Percentiles rank a stretch among this genome's conserved stretches.
These are phyloP conservation scores for Thermothielavioides terrestris DNA, from an alignment of 495 filamentous ascomycete species.

Conservation along the genomic window DNA sequence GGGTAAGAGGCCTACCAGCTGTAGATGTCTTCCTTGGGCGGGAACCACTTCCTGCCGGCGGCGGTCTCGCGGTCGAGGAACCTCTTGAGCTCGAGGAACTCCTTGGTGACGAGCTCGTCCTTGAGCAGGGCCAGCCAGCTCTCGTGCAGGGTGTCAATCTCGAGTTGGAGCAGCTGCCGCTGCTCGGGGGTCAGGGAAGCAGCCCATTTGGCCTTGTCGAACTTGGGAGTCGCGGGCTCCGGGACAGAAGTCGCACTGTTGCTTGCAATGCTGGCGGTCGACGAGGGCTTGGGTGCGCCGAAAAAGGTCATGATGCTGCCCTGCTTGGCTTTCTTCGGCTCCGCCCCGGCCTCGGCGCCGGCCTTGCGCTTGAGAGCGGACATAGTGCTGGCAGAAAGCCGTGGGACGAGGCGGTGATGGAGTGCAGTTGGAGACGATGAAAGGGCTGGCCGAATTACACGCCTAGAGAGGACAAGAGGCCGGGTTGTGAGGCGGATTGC, in stretches of 20 bases:
- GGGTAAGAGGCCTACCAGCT: conserved; percentile 56
- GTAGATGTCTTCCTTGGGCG: conserved; percentile 83
- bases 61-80: conserved; percentile 75
- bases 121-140: conserved; percentile 84
- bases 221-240: conserved; percentile 41
- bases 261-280: conserved; percentile 16
- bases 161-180: conserved; percentile 68
- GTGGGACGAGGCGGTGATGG: background rate
- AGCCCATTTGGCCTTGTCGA: conserved; percentile 85
- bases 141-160: conserved; percentile 84
- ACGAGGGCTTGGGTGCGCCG: conserved; percentile 30
- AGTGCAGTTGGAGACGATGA: conserved; percentile 5
- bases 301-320: conserved; percentile 50
- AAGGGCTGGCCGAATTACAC: background rate
- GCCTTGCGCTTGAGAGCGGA: conserved; percentile 63
- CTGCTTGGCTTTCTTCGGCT: conserved; percentile 65
- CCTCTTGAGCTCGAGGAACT: conserved; percentile 78
- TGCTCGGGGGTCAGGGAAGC: conserved; percentile 71
- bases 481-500: background rate
- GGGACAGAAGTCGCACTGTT: conserved; percentile 9
- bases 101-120: conserved; percentile 64
- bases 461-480: background rate
- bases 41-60: conserved; percentile 68
- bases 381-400: conserved; percentile 23
- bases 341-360: conserved; percentile 35